Base-by-base conservation (phyloP, 768 basidiomycete genomes). In the Hortiboletus flavorubellus region DNA sequence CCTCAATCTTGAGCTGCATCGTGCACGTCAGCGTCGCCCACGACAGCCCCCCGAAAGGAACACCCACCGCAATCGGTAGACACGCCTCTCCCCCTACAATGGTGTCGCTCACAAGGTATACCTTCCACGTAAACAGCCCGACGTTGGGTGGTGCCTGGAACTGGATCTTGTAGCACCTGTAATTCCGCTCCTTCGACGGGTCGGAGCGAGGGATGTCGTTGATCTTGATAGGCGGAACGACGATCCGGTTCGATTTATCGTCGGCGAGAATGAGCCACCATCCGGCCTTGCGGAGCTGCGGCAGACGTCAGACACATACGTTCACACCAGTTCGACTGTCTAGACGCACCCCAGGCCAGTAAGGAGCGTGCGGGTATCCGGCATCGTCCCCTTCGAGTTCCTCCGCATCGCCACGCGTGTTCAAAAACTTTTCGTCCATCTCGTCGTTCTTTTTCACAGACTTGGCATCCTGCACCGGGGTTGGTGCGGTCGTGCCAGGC, bases 231-330 rank as follows among this genome's bases (percentile, higher is more conserved):
- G 95, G 95, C 15, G 93, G 92, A 1, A 97, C 91, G 40, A 96
- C 89, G 42, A 94, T 79, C 33, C 86, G 82, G 70, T 89, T 87
- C 11, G 83, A 80, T 70, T 93, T 94, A 56, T 89, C 85, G 65
- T 97, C 94, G 0, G 87, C 90, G 21, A 97, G 82, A 11, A 96
- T 80, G 49, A 96, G 76, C 89, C 93, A 95, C 92, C 93, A 98
- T 23, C 83, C 79, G 1, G 95, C 89, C 72, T 91, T 95, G 55
- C 93, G 92, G 52, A 86, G 79, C 91, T 95, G 62, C 39, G 3
- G 2, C 1, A 9, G 43, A 38, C 23, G 43, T 54, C 48, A 47
- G 29, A 51, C 18, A 55, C 29, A 21, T 4, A 11, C 14, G 0
- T 35, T 44, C 29, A 54, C 9, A 21, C 33, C 6, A 0, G 10